Conservation (phyloP, 306 rosid genomes). For the Leucaena leucocephala region DNA sequence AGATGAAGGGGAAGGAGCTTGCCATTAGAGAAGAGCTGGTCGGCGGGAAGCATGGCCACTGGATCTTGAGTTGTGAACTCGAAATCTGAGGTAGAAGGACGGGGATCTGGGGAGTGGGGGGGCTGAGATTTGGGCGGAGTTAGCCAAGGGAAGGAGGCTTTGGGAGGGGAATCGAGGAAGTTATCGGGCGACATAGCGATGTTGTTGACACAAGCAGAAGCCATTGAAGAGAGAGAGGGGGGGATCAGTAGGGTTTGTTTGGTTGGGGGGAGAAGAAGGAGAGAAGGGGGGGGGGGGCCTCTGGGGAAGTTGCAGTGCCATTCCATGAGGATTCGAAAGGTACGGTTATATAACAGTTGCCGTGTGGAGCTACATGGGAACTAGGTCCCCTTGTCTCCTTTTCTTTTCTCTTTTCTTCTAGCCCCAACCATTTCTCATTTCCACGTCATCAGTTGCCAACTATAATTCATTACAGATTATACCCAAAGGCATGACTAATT, state of each 20-base stretch:
- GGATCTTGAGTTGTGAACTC: constrained; percentile 87
- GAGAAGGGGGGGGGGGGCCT: not conserved
- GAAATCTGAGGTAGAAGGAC: constrained; percentile 49
- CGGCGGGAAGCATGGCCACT: constrained; percentile 85
- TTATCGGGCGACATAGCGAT: constrained; percentile 67
- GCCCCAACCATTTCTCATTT: not conserved
- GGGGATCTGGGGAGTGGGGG: constrained; percentile 49
- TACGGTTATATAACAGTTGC: constrained; percentile 44
- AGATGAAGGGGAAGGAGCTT: constrained; percentile 81
- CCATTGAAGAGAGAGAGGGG: constrained; percentile 47
- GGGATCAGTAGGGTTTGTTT: constrained; percentile 2
- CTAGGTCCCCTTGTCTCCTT: constrained; percentile 34
- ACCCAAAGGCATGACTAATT: no score
- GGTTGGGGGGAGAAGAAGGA: not conserved
- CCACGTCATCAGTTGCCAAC: not conserved
- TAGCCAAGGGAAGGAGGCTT: constrained; percentile 65
- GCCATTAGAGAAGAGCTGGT: constrained; percentile 85
- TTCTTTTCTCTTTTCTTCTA: not conserved
- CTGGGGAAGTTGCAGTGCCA: not conserved
- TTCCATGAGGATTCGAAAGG: not conserved
- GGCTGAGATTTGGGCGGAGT: constrained; percentile 50
- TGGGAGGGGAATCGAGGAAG: constrained; percentile 48
- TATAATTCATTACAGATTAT: no score
- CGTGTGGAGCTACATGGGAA: constrained; percentile 29
- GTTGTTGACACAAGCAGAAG: constrained; percentile 93